phyloP scores from a whole-genome alignment of 2,329 filamentous ascomycete genomes.

The Dothistroma pini region DNA sequence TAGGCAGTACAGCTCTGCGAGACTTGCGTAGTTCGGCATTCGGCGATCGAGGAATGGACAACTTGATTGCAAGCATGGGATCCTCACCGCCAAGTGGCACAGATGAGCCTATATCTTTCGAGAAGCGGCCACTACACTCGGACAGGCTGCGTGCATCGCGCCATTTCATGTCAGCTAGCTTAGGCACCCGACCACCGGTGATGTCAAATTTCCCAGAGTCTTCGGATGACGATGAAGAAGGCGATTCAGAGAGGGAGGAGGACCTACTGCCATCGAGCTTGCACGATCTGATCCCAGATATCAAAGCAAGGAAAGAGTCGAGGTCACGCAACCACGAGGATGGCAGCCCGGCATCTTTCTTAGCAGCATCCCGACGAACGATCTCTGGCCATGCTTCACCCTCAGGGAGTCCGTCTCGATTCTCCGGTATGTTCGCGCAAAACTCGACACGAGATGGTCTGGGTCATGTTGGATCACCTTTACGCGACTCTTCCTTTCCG shows the following conservation, averaged over 20 bases:
- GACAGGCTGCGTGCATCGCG: slow-evolving; percentile 57
- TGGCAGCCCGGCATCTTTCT: slow-evolving; percentile 36
- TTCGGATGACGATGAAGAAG: slow-evolving; percentile 58
- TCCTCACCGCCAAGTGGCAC: slow-evolving; percentile 59
- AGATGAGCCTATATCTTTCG: slow-evolving; percentile 67
- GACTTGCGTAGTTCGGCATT: slow-evolving; percentile 64
- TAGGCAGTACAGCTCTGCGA: slow-evolving; percentile 44
- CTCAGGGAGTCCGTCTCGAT: slow-evolving; percentile 58
- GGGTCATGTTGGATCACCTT: slow-evolving; percentile 64
- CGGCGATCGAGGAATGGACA: slow-evolving; percentile 55
- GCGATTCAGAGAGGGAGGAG: slow-evolving; percentile 73
- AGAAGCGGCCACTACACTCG: slow-evolving; percentile 60
- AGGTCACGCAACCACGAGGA: slow-evolving; percentile 55
- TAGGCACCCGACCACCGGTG: slow-evolving; percentile 43
- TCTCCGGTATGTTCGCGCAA: slow-evolving; percentile 52
- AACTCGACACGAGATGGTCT: slow-evolving; percentile 37
- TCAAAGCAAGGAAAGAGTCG: slow-evolving; percentile 57
- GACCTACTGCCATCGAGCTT: slow-evolving; percentile 75
- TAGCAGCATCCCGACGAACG: slow-evolving; percentile 36
- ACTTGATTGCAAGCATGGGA: slow-evolving; percentile 42
- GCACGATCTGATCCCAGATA: slow-evolving; percentile 61
- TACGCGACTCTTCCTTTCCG: slow-evolving; percentile 51
- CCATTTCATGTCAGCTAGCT: slow-evolving; percentile 58
- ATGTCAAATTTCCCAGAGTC: slow-evolving; percentile 36
- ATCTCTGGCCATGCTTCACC: slow-evolving; percentile 42